Conservation (phyloP, 805 yeast genomes). For the Teunomyces panamensis region DNA sequence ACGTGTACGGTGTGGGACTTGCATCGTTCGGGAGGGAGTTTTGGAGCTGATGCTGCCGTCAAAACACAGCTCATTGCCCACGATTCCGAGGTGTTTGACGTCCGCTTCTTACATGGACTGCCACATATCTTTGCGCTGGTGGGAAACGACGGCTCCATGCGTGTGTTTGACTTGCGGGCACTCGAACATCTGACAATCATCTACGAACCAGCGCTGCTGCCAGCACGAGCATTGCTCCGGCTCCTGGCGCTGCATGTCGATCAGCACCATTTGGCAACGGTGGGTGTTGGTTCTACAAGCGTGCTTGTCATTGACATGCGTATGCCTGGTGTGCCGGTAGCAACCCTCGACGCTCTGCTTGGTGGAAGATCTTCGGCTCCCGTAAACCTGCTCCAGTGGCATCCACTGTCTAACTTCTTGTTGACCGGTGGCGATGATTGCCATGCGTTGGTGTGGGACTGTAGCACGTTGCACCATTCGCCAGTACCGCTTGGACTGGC, state of each 20-base stretch:
- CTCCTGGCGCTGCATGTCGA: slow-evolving; percentile 78
- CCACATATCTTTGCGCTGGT: slow-evolving; percentile 84
- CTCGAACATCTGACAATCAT: slow-evolving; percentile 93
- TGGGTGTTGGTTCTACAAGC: slow-evolving; percentile 65
- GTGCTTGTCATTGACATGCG: slow-evolving; percentile 79
- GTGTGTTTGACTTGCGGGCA: slow-evolving; percentile 86
- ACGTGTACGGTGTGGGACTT: slow-evolving; percentile 97
- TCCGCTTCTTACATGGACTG: slow-evolving; percentile 71
- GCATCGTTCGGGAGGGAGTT: slow-evolving; percentile 21
- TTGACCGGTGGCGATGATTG: slow-evolving; percentile 70
- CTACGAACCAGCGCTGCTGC: slow-evolving; percentile 61
- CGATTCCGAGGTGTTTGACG: slow-evolving; percentile 93
- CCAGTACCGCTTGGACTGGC: background rate
- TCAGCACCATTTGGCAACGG: slow-evolving; percentile 78
- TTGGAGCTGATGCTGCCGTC: slow-evolving; percentile 46
- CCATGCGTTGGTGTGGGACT: slow-evolving; percentile 70
- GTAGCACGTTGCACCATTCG: slow-evolving; percentile 26
- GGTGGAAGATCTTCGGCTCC: slow-evolving; percentile 53
- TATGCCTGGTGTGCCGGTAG: slow-evolving; percentile 78
- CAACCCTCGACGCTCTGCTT: slow-evolving; percentile 57
- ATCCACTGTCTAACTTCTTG: slow-evolving; percentile 66
- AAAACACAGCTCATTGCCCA: slow-evolving; percentile 95
- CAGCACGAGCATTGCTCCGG: slow-evolving; percentile 58
- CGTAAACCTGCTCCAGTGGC: slow-evolving; percentile 80
- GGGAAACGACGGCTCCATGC: slow-evolving; percentile 91